Conservation (phyloP, 2,329 filamentous ascomycete species). For the Ophiostoma tasmaniense region DNA sequence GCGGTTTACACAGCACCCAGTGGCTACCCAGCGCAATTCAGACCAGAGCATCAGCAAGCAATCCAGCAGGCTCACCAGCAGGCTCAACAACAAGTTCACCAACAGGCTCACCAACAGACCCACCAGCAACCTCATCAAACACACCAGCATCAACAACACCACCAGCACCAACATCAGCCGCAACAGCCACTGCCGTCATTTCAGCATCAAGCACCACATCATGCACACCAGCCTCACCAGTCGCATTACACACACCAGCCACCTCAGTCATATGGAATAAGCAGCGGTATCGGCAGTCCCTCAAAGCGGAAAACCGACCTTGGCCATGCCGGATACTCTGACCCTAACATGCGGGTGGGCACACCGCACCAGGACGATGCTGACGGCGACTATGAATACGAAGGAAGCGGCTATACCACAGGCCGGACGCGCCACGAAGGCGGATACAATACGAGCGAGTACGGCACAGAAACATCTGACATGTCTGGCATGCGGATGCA, state of each 20-base stretch:
- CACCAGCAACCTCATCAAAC: neutral
- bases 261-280: neutral
- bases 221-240: neutral
- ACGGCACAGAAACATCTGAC: constrained; percentile 6
- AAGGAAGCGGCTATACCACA: constrained; percentile 6
- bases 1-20: constrained; percentile 13
- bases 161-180: constrained; percentile 2
- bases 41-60: neutral
- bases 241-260: constrained; percentile 2
- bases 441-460: constrained; percentile 14
- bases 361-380: constrained; percentile 12
- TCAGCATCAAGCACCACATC: neutral
- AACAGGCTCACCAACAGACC: neutral
- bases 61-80: neutral
- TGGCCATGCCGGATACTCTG: neutral
- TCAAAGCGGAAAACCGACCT: constrained; percentile 10
- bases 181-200: constrained; percentile 7
- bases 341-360: constrained; percentile 9
- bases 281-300: constrained; percentile 7
- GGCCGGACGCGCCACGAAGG: constrained; percentile 12
- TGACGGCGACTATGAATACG: constrained; percentile 19
- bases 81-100: neutral
- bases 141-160: neutral
- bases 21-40: neutral
- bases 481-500: neutral